Evolutionary conservation across 805 yeast species (phyloP).

Genomic region (Pichia deserticola): DNA sequence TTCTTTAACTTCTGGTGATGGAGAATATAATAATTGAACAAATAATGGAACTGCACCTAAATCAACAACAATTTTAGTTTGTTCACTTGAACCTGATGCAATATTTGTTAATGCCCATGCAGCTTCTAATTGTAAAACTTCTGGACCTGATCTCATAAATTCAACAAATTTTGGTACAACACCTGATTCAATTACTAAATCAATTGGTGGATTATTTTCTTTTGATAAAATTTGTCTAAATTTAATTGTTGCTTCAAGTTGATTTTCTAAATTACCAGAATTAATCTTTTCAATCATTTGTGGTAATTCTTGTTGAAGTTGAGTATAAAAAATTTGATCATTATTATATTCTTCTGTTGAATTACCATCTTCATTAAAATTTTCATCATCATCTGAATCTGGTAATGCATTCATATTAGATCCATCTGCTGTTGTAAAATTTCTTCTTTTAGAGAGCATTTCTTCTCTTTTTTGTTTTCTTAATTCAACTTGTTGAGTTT

Average conservation of each 20-base stretch:
- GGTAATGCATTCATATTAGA: slow-evolving; percentile 7
- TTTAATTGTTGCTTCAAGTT: slow-evolving; percentile 81
- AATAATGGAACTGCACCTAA: slow-evolving; percentile 91
- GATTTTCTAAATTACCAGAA: slow-evolving; percentile 69
- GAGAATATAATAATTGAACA: slow-evolving; percentile 72
- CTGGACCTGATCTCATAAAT: slow-evolving; percentile 75
- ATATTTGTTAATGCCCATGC: slow-evolving; percentile 99
- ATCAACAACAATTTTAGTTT: slow-evolving; percentile 85
- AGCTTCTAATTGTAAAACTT: slow-evolving; percentile 90
- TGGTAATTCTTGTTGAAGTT: slow-evolving; percentile 66
- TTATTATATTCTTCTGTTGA: slow-evolving; percentile 31
- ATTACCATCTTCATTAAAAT: slow-evolving; percentile 37
- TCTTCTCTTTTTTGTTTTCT: slow-evolving; percentile 97
- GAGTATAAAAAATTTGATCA: slow-evolving; percentile 34
- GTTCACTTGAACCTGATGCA: slow-evolving; percentile 88
- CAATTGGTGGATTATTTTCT: slow-evolving; percentile 95
- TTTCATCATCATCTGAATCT: slow-evolving; percentile 36
- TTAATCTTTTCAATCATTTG: slow-evolving; percentile 74
- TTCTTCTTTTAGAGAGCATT: slow-evolving; percentile 87
- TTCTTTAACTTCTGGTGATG: slow-evolving; percentile 87
- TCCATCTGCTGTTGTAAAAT: slow-evolving; percentile 37
- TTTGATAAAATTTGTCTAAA: slow-evolving; percentile 90
- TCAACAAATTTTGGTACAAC: slow-evolving; percentile 87
- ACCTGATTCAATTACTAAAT: slow-evolving; percentile 84
- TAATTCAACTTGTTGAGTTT: slow-evolving; percentile 92